Evolutionary conservation across 306 rosid genomes (phyloP).

Genomic region (Rosa multiflora): DNA sequence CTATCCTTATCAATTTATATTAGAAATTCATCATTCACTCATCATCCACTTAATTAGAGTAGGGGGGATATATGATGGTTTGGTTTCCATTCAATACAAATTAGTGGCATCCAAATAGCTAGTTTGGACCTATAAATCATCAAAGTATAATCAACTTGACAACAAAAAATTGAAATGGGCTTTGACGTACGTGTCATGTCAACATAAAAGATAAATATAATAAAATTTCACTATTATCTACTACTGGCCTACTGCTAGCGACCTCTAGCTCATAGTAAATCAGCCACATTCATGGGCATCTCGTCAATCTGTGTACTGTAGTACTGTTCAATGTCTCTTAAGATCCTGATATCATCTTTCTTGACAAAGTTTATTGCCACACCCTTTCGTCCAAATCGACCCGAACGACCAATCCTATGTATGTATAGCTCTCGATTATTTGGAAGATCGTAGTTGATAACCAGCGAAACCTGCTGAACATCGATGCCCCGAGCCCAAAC

Average conservation of each 20-base stretch:
- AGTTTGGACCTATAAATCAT: too few species aligned
- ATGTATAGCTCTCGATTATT: slow-evolving; percentile 96
- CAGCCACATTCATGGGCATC: slow-evolving; percentile 98
- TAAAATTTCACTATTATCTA: background rate
- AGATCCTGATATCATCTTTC: slow-evolving; percentile 84
- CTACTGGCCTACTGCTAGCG: background rate
- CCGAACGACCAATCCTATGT: slow-evolving; percentile 96
- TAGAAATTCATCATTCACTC: too few species aligned
- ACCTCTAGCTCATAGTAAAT: slow-evolving; percentile 32
- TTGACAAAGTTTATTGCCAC: slow-evolving; percentile 95
- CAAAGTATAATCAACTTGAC: background rate
- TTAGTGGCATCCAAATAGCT: too few species aligned
- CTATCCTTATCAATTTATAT: too few species aligned
- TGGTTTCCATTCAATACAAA: too few species aligned
- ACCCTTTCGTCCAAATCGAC: slow-evolving; percentile 99
- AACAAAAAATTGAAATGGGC: too few species aligned
- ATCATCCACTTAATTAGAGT: too few species aligned
- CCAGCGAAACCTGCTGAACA: slow-evolving; percentile 97
- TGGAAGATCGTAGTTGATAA: slow-evolving; percentile 91
- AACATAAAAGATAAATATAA: background rate
- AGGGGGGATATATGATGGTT: too few species aligned
- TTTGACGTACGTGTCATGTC: background rate
- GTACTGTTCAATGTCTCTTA: slow-evolving; percentile 92
- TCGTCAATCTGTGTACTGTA: slow-evolving; percentile 98
- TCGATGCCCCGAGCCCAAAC: slow-evolving; percentile 99